These are phyloP conservation scores for Naegleria gruberi DNA, from an alignment of 208 protist genomes.

Conservation along the genomic window DNA sequence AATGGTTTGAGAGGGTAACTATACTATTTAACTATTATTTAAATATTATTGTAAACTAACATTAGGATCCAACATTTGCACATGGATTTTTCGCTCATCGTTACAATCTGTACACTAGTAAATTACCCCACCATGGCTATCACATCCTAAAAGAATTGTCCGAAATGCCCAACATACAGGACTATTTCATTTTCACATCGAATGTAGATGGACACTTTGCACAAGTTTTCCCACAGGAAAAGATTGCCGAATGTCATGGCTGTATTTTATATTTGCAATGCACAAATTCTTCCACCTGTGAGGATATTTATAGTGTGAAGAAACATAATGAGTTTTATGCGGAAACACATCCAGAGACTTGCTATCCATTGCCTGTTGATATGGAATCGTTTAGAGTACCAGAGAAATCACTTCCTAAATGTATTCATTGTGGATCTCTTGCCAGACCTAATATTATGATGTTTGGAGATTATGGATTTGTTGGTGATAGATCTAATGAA, in stretches of 20 bases:
- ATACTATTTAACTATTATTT: background rate
- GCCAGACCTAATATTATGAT: constrained; percentile 2
- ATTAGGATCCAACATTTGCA: background rate
- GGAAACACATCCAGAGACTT: background rate
- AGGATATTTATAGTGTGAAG: background rate
- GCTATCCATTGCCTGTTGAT: background rate
- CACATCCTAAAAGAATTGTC: background rate
- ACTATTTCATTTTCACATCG: constrained; percentile 10
- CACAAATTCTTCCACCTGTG: background rate
- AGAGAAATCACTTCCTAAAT: background rate
- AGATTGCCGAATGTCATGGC: background rate
- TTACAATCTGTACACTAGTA: background rate
- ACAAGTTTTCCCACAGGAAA: background rate
- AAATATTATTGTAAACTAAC: background rate
- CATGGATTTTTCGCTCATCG: constrained; percentile 5
- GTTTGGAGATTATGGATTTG: background rate
- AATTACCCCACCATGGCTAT: constrained; percentile 17
- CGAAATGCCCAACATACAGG: background rate
- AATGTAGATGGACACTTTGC: constrained; percentile 23
- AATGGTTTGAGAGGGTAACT: constrained; percentile 8
- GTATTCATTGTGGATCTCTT: background rate
- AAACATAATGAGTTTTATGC: background rate
- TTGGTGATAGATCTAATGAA: background rate
- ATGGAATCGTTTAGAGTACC: background rate
- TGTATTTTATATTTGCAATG: background rate